phyloP scores from a whole-genome alignment of 2,329 filamentous ascomycete species.

The Coniella lustricola region DNA sequence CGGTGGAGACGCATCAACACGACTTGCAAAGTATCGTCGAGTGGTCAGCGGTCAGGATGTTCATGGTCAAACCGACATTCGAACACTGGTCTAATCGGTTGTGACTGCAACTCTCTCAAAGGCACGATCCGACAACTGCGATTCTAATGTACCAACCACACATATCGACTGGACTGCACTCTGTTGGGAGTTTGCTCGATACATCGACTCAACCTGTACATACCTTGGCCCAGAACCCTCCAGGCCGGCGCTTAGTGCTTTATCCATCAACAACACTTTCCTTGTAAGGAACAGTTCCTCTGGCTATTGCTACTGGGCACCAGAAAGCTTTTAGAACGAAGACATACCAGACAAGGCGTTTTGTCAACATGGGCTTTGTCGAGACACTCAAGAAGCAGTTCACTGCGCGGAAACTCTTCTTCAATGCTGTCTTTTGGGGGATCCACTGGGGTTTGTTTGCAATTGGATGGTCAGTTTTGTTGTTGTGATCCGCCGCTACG shows the following conservation, averaged over 20 bases:
- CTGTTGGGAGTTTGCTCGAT: no score
- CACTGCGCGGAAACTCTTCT: slow-evolving; percentile 63
- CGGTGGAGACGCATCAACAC: no score
- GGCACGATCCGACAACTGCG: slow-evolving; percentile 17
- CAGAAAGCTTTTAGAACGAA: no score
- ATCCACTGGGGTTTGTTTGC: slow-evolving; percentile 74
- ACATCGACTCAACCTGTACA: no score
- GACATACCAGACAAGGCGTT: slow-evolving; percentile 6
- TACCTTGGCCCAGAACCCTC: no score
- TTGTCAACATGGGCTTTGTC: slow-evolving; percentile 33
- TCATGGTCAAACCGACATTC: slow-evolving; percentile 34
- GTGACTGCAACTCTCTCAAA: slow-evolving; percentile 5
- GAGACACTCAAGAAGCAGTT: slow-evolving; percentile 56
- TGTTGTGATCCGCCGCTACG: not conserved
- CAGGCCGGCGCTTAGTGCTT: no score
- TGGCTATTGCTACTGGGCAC: no score
- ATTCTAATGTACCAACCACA: slow-evolving; percentile 6
- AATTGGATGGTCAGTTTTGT: slow-evolving; percentile 64
- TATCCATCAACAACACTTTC: no score
- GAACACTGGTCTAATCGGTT: slow-evolving; percentile 22
- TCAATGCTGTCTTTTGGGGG: slow-evolving; percentile 75
- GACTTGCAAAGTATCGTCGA: no score
- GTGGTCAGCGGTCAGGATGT: slow-evolving; percentile 26
- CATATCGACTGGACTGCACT: slow-evolving; percentile 5
- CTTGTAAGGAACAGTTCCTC: no score